Percentiles rank a stretch among this genome's conserved stretches.
phyloP scores from a whole-genome alignment of 2,329 filamentous ascomycete genomes.

The Alternaria solani region DNA sequence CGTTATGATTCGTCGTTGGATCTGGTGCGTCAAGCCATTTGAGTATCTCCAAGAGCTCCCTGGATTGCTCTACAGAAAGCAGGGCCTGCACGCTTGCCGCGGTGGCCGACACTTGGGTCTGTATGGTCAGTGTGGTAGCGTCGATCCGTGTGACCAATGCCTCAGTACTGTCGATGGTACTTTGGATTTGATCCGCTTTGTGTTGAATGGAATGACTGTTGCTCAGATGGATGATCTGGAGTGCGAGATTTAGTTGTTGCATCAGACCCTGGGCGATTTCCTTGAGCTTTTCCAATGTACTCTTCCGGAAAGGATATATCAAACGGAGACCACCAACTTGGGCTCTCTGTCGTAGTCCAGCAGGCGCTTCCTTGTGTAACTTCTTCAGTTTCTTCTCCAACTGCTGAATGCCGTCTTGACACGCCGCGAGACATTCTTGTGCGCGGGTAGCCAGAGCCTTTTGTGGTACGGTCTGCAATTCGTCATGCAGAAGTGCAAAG shows the following conservation, averaged over 20 bases:
- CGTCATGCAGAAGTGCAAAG: too few species aligned
- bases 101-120: not conserved
- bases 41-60: not conserved
- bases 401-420: not conserved
- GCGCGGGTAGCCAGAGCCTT: not conserved
- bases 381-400: not conserved
- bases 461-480: too few species aligned
- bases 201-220: not conserved
- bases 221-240: not conserved
- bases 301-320: not conserved
- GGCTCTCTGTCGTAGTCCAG: not conserved
- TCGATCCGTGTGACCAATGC: not conserved
- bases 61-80: not conserved
- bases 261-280: not conserved
- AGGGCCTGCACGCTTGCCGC: not conserved
- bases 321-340: not conserved
- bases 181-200: not conserved
- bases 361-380: not conserved
- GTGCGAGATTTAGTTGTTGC: not conserved
- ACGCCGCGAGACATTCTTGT: not conserved
- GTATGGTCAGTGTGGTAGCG: not conserved
- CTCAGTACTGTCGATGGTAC: not conserved
- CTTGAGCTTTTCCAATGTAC: not conserved
- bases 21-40: not conserved
- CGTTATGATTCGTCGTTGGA: not conserved